Evolutionary conservation across 805 yeast species (phyloP).

Genomic region (Yarrowia sp.): DNA sequence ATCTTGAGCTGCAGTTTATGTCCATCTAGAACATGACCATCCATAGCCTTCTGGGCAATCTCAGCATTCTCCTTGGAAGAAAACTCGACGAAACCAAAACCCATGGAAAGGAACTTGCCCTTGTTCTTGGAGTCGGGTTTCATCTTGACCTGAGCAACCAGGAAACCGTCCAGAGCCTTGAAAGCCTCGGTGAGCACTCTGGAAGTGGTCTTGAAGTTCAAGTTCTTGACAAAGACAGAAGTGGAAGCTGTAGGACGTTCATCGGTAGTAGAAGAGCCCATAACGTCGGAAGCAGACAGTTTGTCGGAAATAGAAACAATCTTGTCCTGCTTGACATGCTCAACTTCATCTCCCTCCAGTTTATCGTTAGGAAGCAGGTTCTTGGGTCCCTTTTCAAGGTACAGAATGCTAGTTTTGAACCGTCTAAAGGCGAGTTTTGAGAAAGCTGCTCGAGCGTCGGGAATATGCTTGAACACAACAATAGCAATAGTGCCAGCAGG

Average conservation of each 20-base stretch:
- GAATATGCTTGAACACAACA: conserved; percentile 78
- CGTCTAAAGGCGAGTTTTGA: conserved; percentile 82
- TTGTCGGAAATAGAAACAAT: conserved; percentile 36
- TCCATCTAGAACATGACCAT: conserved; percentile 79
- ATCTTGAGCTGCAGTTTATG: conserved; percentile 86
- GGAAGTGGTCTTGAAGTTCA: conserved; percentile 77
- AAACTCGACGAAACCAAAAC: conserved; percentile 95
- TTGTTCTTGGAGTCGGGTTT: conserved; percentile 80
- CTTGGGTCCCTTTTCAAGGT: conserved; percentile 91
- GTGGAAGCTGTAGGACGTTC: conserved; percentile 70
- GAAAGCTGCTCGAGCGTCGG: conserved; percentile 87
- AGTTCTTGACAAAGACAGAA: conserved; percentile 86
- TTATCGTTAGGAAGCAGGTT: conserved; percentile 57
- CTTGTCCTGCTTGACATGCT: conserved; percentile 34
- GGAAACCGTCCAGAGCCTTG: conserved; percentile 72
- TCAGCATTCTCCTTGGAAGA: conserved; percentile 73
- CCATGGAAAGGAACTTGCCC: conserved; percentile 81
- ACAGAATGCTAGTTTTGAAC: conserved; percentile 80
- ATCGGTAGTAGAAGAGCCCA: conserved; percentile 39
- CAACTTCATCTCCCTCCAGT: conserved; percentile 43
- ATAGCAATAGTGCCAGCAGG: conserved; percentile 96
- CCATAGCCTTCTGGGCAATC: conserved; percentile 67
- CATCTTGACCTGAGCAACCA: conserved; percentile 75
- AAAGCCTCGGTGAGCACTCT: conserved; percentile 58
- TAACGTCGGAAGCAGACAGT: conserved; percentile 38